A percentile compares a stretch with the other conserved stretches of the same genome.
These are phyloP conservation scores for Hypoxylon lienhwacheense DNA, from an alignment of 495 filamentous ascomycete species.

Conservation along the genomic window DNA sequence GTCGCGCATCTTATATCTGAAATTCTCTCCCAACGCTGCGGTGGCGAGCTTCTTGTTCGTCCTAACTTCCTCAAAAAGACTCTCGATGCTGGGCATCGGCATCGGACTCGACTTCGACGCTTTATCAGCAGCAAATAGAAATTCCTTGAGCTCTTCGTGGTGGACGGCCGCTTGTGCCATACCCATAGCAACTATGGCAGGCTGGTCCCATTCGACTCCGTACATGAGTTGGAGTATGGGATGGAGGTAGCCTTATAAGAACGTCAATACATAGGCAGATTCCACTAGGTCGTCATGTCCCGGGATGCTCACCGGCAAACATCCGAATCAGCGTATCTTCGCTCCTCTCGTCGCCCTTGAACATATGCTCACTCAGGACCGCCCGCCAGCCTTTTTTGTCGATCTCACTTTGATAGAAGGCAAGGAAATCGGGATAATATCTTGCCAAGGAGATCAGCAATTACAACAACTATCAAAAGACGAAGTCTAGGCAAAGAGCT, in stretches of 20 bases:
- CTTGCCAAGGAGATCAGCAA: slow-evolving; percentile 49
- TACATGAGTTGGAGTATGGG: slow-evolving; percentile 85
- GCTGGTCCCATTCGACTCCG: slow-evolving; percentile 77
- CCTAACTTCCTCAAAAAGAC: slow-evolving; percentile 62
- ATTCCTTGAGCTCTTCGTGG: slow-evolving; percentile 49
- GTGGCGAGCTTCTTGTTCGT: slow-evolving; percentile 56
- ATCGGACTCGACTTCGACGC: slow-evolving; percentile 39
- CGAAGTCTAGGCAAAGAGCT: neutral
- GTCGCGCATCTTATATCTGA: slow-evolving; percentile 62
- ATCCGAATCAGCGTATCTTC: slow-evolving; percentile 64
- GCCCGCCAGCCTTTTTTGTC: slow-evolving; percentile 58
- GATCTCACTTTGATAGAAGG: slow-evolving; percentile 74
- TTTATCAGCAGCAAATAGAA: slow-evolving; percentile 59
- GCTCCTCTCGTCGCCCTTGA: slow-evolving; percentile 60
- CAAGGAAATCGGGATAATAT: slow-evolving; percentile 68
- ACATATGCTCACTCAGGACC: slow-evolving; percentile 66
- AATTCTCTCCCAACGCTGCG: slow-evolving; percentile 55
- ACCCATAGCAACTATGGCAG: slow-evolving; percentile 78
- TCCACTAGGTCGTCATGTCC: neutral
- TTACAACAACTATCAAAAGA: no score
- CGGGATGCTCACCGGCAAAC: slow-evolving; percentile 52
- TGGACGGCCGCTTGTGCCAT: slow-evolving; percentile 75
- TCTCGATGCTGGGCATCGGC: slow-evolving; percentile 53
- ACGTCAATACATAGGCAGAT: slow-evolving; percentile 29
- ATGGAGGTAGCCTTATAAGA: slow-evolving; percentile 66